Evolutionary conservation across 495 filamentous ascomycete genomes (phyloP).

Genomic region (Thermothielavioides terrestris): DNA sequence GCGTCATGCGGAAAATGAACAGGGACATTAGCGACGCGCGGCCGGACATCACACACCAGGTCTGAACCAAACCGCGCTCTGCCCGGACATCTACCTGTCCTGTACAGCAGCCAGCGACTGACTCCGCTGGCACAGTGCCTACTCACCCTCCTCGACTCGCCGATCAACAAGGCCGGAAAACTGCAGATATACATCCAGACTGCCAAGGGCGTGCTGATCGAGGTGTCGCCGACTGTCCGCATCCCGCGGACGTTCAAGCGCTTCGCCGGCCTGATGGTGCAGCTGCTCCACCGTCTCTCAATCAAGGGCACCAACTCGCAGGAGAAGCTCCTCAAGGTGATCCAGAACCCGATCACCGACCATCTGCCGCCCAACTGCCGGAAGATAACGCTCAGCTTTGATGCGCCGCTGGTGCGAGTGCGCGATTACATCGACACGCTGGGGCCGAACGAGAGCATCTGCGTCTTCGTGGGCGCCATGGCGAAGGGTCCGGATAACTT

Average conservation of each 20-base stretch:
- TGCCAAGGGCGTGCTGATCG: constrained; percentile 90
- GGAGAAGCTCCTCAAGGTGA: constrained; percentile 95
- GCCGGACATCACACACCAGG: constrained; percentile 97
- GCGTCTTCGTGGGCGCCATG: constrained; percentile 97
- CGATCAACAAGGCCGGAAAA: constrained; percentile 94
- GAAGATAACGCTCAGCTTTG: constrained; percentile 91
- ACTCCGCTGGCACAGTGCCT: constrained; percentile 61
- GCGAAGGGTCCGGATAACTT: constrained; percentile 94
- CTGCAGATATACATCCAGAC: constrained; percentile 98
- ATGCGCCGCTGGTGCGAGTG: constrained; percentile 76
- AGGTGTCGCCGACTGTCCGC: constrained; percentile 92
- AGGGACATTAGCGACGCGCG: constrained; percentile 95
- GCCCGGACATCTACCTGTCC: neutral
- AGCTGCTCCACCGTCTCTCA: constrained; percentile 90
- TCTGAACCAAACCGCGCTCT: constrained; percentile 36
- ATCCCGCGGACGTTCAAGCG: constrained; percentile 98
- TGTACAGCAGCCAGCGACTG: constrained; percentile 15
- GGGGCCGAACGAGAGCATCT: constrained; percentile 77
- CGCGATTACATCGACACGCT: constrained; percentile 79
- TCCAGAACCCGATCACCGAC: constrained; percentile 94
- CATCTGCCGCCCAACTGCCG: constrained; percentile 95
- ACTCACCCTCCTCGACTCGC: constrained; percentile 93
- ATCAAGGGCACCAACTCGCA: constrained; percentile 93
- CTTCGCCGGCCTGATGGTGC: constrained; percentile 96
- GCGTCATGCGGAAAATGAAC: constrained; percentile 98